Evolutionary conservation across 768 basidiomycete species (phyloP).

Genomic region (Hypholoma fasciculare): DNA sequence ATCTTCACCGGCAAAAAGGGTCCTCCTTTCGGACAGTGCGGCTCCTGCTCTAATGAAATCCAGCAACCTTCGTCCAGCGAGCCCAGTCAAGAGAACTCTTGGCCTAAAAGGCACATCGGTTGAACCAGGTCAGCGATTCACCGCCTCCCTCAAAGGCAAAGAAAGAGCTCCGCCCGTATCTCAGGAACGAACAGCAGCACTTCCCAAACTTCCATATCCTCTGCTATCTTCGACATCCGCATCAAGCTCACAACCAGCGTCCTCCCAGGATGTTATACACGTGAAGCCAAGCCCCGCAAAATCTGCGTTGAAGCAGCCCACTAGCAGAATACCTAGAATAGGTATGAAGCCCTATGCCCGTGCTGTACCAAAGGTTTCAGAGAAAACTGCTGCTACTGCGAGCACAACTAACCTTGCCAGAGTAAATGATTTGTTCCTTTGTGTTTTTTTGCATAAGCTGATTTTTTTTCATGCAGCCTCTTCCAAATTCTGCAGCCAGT

Average conservation of each 20-base stretch:
- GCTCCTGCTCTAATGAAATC: slow-evolving; percentile 18
- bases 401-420: not conserved
- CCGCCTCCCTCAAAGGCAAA: slow-evolving; percentile 20
- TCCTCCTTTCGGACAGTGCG: slow-evolving; percentile 21
- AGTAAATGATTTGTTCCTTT: no score
- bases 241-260: not conserved
- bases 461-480: slow-evolving; percentile 6
- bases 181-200: slow-evolving; percentile 4
- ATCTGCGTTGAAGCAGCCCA: slow-evolving; percentile 50
- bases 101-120: slow-evolving; percentile 11
- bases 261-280: slow-evolving; percentile 2
- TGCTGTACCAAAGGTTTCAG: slow-evolving; percentile 16
- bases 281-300: slow-evolving; percentile 30
- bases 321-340: slow-evolving; percentile 64
- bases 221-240: slow-evolving; percentile 20
- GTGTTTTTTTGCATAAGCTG: slow-evolving; percentile 6
- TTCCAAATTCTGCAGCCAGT: slow-evolving; percentile 9
- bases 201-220: slow-evolving; percentile 35
- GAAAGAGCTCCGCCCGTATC: slow-evolving; percentile 14
- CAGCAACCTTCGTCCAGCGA: slow-evolving; percentile 8
- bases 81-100: slow-evolving; percentile 12
- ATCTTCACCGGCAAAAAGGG: slow-evolving; percentile 24
- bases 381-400: not conserved
- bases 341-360: slow-evolving; percentile 59
- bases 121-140: slow-evolving; percentile 8